Evolutionary conservation across 306 rosid species (phyloP).

Genomic region (Castanea crenata): DNA sequence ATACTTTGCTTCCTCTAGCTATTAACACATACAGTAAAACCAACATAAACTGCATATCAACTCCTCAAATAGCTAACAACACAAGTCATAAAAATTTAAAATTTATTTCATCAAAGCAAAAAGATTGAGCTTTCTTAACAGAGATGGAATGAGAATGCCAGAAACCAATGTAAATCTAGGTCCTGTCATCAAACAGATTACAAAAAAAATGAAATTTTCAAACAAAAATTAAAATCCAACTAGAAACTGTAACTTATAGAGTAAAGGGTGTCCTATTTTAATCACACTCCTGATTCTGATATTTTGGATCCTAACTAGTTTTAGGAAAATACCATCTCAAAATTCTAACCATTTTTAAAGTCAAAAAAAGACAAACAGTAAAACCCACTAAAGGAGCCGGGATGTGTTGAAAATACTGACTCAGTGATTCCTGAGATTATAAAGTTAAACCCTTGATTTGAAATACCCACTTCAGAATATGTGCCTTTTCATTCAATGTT

Average conservation of each 20-base stretch:
- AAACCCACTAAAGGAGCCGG: constrained; percentile 20
- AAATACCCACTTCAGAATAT: constrained; percentile 10
- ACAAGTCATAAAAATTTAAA: background rate
- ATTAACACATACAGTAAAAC: constrained; percentile 21
- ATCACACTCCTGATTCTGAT: constrained; percentile 1
- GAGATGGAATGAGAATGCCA: background rate
- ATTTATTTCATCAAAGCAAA: background rate
- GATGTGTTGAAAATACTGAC: constrained; percentile 14
- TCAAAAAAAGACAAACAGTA: background rate
- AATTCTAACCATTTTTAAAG: constrained; percentile 17
- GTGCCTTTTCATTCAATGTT: background rate
- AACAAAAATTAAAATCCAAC: background rate
- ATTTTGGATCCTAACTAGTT: background rate
- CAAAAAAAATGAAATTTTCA: background rate
- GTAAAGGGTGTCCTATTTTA: background rate
- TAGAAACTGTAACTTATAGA: background rate
- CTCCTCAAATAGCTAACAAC: background rate
- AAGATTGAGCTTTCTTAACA: background rate
- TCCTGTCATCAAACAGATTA: constrained; percentile 8
- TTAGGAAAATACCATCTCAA: constrained; percentile 13
- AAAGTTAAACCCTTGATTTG: background rate
- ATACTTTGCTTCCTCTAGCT: constrained; percentile 1
- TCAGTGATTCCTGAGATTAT: constrained; percentile 11
- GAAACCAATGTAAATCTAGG: constrained; percentile 2
- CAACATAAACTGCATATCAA: background rate